A percentile compares a stretch with the other conserved stretches of the same genome.
phyloP scores from a whole-genome alignment of 306 rosid species.

The Dalbergia oliveri region DNA sequence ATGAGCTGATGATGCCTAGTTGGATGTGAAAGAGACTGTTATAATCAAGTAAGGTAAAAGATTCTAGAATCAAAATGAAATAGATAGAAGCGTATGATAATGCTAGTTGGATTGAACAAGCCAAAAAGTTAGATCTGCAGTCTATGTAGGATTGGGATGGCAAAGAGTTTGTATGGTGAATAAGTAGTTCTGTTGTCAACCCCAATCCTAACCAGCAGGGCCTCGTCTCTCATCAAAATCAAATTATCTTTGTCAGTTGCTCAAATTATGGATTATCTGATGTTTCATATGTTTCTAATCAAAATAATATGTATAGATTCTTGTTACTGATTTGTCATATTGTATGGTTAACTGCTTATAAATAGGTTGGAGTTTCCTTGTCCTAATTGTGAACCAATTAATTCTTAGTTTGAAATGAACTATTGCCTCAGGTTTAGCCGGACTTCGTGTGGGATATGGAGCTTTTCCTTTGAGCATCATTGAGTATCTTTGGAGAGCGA shows the following conservation, averaged over 20 bases:
- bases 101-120: too few species aligned
- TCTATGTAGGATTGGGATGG: too few species aligned
- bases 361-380: constrained; percentile 18
- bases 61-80: too few species aligned
- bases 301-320: background rate
- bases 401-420: constrained; percentile 30
- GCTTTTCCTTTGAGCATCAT: constrained; percentile 90
- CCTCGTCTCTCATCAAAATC: too few species aligned
- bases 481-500: constrained; percentile 96
- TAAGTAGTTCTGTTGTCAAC: too few species aligned
- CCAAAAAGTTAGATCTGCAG: too few species aligned
- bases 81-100: too few species aligned
- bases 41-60: too few species aligned
- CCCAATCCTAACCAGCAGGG: too few species aligned
- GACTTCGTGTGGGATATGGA: constrained; percentile 99
- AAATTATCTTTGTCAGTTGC: background rate
- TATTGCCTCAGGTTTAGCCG: constrained; percentile 85
- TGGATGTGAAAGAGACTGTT: too few species aligned
- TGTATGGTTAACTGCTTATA: background rate
- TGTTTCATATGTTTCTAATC: constrained; percentile 15
- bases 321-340: constrained; percentile 7
- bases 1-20: too few species aligned
- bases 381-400: constrained; percentile 25
- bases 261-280: constrained; percentile 27
- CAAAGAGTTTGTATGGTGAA: too few species aligned